Base-by-base conservation (phyloP, 1,284 basidiomycete species). In the Golubevia pallescens region DNA sequence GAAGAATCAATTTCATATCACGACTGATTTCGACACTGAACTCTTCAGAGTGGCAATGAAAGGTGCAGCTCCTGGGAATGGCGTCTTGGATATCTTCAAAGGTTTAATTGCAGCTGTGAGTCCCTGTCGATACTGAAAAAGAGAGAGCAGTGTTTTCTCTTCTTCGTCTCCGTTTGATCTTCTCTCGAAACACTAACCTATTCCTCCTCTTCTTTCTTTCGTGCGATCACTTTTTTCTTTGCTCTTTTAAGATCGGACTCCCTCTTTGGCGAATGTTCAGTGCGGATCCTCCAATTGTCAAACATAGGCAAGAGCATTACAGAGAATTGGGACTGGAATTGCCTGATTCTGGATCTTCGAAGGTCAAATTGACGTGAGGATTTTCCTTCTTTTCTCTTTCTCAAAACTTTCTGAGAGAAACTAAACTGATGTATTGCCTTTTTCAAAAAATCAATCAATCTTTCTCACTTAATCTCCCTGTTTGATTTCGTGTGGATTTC, bases 261-360 rank as follows among this genome's bases (percentile, higher is more conserved):
- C 70, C 80, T 16, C 63, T 73, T 38, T 84, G 81, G 81, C 72
- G 81, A 14, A 63, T 65, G 3, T 67, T 79, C 4, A 66, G 65
- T 0, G 78, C 77, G 1, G 80, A 83, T 56, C 61, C 53, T 53
- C 57, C 63, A 16, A 65, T 77, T 56, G 65, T 65, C 32, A 63
- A 63, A 54, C 69, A 75, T 57, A 62, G 68, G 52, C 55, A 59
- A 13, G 56, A 74, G 34, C 74, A 77, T 42, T 56, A 24, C 10
- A 42, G 62, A n/a, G 63, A 65, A 16, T 32, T 63, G 52, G 34
- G 34, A 38, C 3, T 38, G 5, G 34, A 38, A 5, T 38, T 38
- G 3, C 34, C 34, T 5, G 34, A 10, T 38, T n/a, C n/a, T n/a
- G n/a, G n/a, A n/a, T n/a, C n/a, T n/a, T n/a, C n/a, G n/a, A n/a